These are phyloP conservation scores for Colletotrichum sp. DNA, from an alignment of 2,329 filamentous ascomycete genomes.

Conservation along the genomic window DNA sequence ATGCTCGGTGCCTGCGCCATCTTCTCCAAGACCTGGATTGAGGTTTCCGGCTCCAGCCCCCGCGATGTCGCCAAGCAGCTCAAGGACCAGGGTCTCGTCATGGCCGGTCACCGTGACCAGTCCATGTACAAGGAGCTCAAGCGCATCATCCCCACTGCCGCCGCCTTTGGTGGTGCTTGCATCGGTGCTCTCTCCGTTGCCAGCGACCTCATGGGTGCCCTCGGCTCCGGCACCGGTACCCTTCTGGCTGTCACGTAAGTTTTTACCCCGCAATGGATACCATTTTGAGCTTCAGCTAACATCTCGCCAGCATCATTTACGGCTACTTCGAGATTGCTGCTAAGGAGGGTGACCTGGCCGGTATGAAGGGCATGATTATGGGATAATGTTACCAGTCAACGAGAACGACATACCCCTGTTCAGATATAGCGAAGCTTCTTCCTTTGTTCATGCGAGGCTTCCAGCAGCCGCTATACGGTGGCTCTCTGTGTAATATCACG, in stretches of 20 bases:
- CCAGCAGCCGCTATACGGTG: not conserved
- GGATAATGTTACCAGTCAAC: constrained; percentile 49
- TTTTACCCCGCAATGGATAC: not conserved
- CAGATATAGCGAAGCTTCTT: constrained; percentile 17
- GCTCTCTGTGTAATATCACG: constrained; percentile 22
- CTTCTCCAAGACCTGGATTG: constrained; percentile 99
- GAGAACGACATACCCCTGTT: constrained; percentile 10
- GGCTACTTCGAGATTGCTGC: constrained; percentile 99
- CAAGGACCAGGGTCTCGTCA: constrained; percentile 99
- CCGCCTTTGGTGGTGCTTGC: constrained; percentile 97
- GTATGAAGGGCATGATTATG: constrained; percentile 78
- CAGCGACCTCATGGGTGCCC: constrained; percentile 92
- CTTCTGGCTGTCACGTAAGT: constrained; percentile 97
- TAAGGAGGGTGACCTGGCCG: constrained; percentile 94
- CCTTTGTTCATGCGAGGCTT: constrained; percentile 19
- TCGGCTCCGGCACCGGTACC: constrained; percentile 97
- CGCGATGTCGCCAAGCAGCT: constrained; percentile 99
- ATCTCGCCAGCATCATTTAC: constrained; percentile 85
- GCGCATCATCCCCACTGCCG: constrained; percentile 97
- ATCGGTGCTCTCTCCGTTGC: constrained; percentile 97
- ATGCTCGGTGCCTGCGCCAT: constrained; percentile 97
- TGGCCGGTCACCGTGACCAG: constrained; percentile 99
- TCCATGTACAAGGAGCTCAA: constrained; percentile 99
- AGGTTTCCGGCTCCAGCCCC: constrained; percentile 96
- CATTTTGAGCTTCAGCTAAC: constrained; percentile 31